These are phyloP conservation scores for Cyberlindnera xishuangbannaensis DNA, from an alignment of 805 yeast genomes.

Conservation along the genomic window DNA sequence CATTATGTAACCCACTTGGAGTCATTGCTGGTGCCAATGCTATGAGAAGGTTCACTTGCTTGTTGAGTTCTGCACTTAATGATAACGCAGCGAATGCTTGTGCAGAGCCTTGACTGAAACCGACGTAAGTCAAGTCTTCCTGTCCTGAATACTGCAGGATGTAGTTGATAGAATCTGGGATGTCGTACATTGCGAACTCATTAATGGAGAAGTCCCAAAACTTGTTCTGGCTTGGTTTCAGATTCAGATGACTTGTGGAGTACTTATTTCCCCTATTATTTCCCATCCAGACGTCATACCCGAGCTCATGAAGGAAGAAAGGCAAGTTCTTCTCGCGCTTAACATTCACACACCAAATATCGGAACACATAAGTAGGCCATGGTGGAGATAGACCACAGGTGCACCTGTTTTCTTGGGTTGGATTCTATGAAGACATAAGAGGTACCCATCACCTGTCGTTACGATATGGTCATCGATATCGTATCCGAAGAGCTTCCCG, in stretches of 20 bases:
- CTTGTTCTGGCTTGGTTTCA: conserved; percentile 32
- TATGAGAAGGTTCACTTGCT: conserved; percentile 49
- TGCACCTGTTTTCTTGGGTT: conserved; percentile 29
- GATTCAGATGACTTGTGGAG: conserved; percentile 66
- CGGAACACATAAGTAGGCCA: conserved; percentile 86
- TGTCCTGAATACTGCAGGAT: conserved; percentile 47
- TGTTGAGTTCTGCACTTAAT: conserved; percentile 56
- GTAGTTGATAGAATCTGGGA: conserved; percentile 78
- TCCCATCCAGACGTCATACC: conserved; percentile 94
- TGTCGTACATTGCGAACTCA: conserved; percentile 88
- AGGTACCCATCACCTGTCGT: conserved; percentile 72
- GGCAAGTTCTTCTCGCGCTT: conserved; percentile 57
- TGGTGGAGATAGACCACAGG: conserved; percentile 82
- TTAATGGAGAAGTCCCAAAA: conserved; percentile 93
- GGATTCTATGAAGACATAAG: conserved; percentile 68
- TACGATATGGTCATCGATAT: conserved; percentile 70
- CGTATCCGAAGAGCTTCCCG: conserved; percentile 63
- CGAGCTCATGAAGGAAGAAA: conserved; percentile 66
- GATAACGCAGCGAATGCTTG: conserved; percentile 89
- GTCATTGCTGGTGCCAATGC: conserved; percentile 95
- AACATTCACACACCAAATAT: conserved; percentile 61
- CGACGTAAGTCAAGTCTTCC: conserved; percentile 68
- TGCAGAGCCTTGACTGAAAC: conserved; percentile 92
- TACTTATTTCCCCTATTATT: conserved; percentile 92
- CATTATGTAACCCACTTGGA: conserved; percentile 76